Evolutionary conservation across 768 basidiomycete species (phyloP).

Genomic region (Mrakia frigida): DNA sequence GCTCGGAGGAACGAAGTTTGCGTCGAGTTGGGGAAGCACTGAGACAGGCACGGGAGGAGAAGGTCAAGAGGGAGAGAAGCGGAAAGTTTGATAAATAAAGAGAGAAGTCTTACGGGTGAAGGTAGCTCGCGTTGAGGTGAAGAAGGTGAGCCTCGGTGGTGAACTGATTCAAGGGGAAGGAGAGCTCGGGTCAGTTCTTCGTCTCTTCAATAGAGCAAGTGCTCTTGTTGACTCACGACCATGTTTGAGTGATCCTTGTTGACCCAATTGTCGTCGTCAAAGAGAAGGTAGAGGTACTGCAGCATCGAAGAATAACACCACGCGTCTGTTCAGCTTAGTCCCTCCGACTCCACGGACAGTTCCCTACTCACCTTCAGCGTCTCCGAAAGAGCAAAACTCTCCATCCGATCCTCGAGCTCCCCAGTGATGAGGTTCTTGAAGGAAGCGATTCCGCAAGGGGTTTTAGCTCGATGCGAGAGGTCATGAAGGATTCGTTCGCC

Average conservation of each 20-base stretch:
- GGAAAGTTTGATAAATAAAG: background rate
- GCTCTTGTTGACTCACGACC: background rate
- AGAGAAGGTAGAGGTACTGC: constrained; percentile 31
- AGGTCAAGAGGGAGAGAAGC: background rate
- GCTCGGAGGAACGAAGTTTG: constrained; percentile 4
- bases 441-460: constrained; percentile 22
- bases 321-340: background rate
- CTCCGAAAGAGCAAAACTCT: constrained; percentile 29
- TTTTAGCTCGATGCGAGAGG: constrained; percentile 6
- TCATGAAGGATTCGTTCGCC: constrained; percentile 25
- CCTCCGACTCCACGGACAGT: background rate
- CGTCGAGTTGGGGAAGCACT: background rate
- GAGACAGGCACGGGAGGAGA: background rate
- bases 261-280: constrained; percentile 20
- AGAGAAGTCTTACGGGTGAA: background rate
- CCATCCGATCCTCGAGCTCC: constrained; percentile 26
- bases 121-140: background rate
- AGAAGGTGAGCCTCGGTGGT: constrained; percentile 32
- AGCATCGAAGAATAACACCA: background rate
- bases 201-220: background rate
- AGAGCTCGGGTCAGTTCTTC: background rate
- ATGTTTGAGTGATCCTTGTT: constrained; percentile 16
- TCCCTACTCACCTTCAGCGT: constrained; percentile 25
- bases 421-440: constrained; percentile 18
- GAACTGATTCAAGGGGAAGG: background rate